Evolutionary conservation across 192 early-diverging fungal genomes (phyloP), one percentile per base, ranked within the genome.

Genomic region (Entomortierella lignicola): DNA sequence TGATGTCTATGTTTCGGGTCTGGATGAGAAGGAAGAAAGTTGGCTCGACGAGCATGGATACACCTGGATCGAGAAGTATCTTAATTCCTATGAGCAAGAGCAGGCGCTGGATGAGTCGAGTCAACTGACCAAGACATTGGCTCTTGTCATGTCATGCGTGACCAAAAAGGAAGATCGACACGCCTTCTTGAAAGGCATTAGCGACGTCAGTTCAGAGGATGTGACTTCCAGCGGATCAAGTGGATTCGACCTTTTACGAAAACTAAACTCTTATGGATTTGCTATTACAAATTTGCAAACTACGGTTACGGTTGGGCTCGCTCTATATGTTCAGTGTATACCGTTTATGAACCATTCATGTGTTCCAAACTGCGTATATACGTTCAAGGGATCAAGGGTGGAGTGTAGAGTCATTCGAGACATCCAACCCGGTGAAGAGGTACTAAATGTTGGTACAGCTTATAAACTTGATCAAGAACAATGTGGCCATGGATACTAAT

Each of bases 341-440:
- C 66, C 74, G 12, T 77, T 64, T 31, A 55, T 77, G 60, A 77
- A 77, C 18, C 74, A 77, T 15, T 77, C 74, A 0, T 77, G 74
- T 26, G 50, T 77, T 13, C 74, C 74, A 17, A 77, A 77, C 66
- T 77, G 74, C 43, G 29, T 77, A 12, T 77, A 77, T 29, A 69
- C 61, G 12, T 77, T 77, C 61, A 69, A 55, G 34, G 74, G 74
- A 2, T 52, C 74, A 6, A 55, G 66, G 30, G 61, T 77, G 0
- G 74, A 77, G 27, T 77, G 74, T 47, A 54, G 74, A 27, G 74
- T 60, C 21, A 77, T 77, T 26, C 66, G 74, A 1, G 61, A 77
- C 7, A 58, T 77, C 21, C 74, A 77, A 18, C 66, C 74, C 18
- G 74, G 72, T 10, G 72, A 77, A 25, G 72, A 77, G 60, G 72